A percentile compares a stretch with the other conserved stretches of the same genome.
phyloP scores from a whole-genome alignment of 2,329 filamentous ascomycete species.

The Alternaria consortialis region DNA sequence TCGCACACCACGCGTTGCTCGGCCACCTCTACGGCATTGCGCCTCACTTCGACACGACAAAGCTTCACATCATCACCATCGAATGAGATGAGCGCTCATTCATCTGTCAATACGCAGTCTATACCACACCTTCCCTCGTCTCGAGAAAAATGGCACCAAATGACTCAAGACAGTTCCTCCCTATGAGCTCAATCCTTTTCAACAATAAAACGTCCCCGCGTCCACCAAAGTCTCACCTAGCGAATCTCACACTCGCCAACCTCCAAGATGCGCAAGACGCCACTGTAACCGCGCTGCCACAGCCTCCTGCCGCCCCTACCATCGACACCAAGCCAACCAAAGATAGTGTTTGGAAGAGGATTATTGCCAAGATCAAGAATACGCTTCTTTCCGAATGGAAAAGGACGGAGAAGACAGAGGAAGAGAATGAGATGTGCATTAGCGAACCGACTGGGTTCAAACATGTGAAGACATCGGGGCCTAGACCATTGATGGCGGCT shows the following conservation, averaged over 20 bases:
- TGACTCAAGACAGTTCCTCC: slow-evolving; percentile 20
- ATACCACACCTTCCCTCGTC: background rate
- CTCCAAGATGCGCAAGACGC: slow-evolving; percentile 18
- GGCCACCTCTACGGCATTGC: background rate
- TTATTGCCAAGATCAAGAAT: background rate
- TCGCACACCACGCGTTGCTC: background rate
- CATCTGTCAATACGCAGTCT: background rate
- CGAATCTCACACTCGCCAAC: slow-evolving; percentile 13
- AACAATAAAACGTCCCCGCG: background rate
- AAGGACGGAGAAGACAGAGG: too few species aligned
- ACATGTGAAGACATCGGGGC: background rate
- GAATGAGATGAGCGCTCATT: background rate
- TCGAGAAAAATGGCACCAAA: background rate
- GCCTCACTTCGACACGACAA: background rate
- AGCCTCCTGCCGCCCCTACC: background rate
- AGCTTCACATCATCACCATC: background rate
- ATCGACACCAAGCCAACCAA: background rate
- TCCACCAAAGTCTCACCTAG: background rate
- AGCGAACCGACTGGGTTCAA: background rate
- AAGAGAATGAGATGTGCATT: background rate
- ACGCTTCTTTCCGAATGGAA: background rate
- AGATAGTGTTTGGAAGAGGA: background rate
- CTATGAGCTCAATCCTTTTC: slow-evolving; percentile 21
- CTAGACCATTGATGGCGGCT: background rate
- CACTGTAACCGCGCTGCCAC: slow-evolving; percentile 22